Base-by-base conservation (phyloP, 441 rosid species). In the Kokia cookei region DNA sequence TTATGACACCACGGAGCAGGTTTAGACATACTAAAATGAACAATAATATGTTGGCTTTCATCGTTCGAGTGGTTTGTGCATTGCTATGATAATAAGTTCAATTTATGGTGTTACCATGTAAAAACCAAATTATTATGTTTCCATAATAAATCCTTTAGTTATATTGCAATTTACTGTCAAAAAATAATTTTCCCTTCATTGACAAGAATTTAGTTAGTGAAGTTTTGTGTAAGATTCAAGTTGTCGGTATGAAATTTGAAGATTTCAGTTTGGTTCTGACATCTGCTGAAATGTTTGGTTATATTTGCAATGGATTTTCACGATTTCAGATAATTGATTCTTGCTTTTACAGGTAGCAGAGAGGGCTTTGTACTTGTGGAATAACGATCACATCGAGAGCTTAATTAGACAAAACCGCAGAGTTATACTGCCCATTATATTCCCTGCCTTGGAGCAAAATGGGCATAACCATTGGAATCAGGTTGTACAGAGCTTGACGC, bases 361-460 rank as follows among this genome's bases (percentile, higher is more conserved):
- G 84, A 86, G 95, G 81, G 91, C 97, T 37, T 74, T 91, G 66
- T 93, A 88, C 82, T 80, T 93, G 75, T 93, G 98, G 98, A 91
- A 90, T 88, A 91, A 90, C 7, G 91, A 90, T 70, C 89, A 89
- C 70, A 88, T 93, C 2, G 87, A 86, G 77, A 86, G 85, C 77
- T 80, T 93, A 69, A 90, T 93, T 75, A 84, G 79, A 73, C 92
- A 87, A 75, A 86, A 93, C 71, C 85, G 86, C n/a, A 85, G 84
- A 77, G 82, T 87, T 40, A 85, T 90, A 76, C 75, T 91, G 73
- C 97, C 97, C 1, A 85, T 92, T 63, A 87, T 92, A 83, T 85
- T 88, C 79, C 92, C 96, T 9, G 88, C 94, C 75, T 60, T 93
- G 64, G 92, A 93, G 90, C 88, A 82, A 76, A 91, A 91, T 67